Evolutionary conservation across 164 flowering plant species (phyloP), one percentile per base, ranked within the genome.

Genomic region (Macadamia tetraphylla): DNA sequence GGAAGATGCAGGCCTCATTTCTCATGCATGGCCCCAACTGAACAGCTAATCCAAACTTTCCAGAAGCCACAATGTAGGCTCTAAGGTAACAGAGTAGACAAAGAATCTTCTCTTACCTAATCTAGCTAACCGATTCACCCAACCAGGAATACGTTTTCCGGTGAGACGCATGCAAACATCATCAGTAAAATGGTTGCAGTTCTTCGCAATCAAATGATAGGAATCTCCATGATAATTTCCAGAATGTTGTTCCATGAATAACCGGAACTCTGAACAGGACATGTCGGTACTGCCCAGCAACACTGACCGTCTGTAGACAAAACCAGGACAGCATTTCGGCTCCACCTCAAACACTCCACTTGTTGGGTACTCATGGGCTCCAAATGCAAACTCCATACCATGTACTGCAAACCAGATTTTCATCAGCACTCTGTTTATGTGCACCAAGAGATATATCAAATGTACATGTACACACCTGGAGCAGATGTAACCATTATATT

Each of bases 331-430:
- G 71, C 88, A 79, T 82, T 79, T 94, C 56, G 98, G 98, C 70
- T 91, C 97, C 77, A 91, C 98, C 77, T 94, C 97, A 70, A 94
- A 94, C 65, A 94, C 91, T 51, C 98, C 98, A 79, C 97, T 35
- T 35, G 40, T 35, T 35, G 40, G 40, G 40, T 35, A 35, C 40
- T 35, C 40, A 5, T 35, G 40, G 29, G 96, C 97, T 76, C 98
- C 98, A 82, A 82, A 94, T 44, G 84, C 97, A 79, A 85, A 94
- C 73, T 94, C 97, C 87, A 82, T 44, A 29, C 89, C 98, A 82
- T 94, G 92, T 3, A 77, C 97, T 94, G 85, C 62, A 60, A 49
- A 30, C 57, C 75, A 61, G 30, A 12, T 55, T 63, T 8, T 7
- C 46, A 42, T 60, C n/a, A 67, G 62, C 15, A 67, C 58, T 29